Conservation (phyloP, 116 monocot genomes). For the Trichopus zeylanicus region DNA sequence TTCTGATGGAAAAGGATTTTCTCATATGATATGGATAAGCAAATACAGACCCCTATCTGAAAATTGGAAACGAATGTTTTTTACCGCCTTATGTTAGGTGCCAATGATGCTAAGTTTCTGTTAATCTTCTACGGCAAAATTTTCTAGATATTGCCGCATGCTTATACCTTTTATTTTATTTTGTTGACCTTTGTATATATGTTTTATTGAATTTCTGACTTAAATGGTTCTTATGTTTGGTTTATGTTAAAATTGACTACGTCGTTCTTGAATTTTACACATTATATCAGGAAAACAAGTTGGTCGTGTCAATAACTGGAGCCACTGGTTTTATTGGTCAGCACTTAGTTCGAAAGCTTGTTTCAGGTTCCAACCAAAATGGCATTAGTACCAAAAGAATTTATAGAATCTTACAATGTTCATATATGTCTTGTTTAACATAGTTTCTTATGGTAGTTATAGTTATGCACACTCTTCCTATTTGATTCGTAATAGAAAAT, state of each 20-base stretch:
- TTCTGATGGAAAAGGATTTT: no score
- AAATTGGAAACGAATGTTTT: background rate
- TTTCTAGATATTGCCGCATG: background rate
- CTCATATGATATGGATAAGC: no score
- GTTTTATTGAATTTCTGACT: no score
- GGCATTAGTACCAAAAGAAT: background rate
- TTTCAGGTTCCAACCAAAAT: conserved; percentile 32
- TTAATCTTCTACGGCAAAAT: no score
- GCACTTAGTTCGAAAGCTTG: conserved; percentile 68
- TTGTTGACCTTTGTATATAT: background rate
- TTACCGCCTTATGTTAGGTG: background rate
- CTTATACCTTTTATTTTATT: background rate
- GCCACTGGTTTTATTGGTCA: conserved; percentile 83
- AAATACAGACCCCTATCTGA: no score
- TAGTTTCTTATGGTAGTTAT: no score
- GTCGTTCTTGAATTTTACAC: conserved; percentile 1
- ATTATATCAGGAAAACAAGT: conserved; percentile 42
- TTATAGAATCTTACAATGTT: background rate
- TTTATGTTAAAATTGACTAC: background rate
- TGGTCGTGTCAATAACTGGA: conserved; percentile 69
- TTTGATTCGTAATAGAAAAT: no score
- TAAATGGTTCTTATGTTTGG: background rate
- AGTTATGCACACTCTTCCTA: no score
- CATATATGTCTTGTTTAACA: no score
- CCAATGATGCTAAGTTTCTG: conserved; percentile 1